Conservation (phyloP, 495 filamentous ascomycete species). For the Aspergillus conjunctus region DNA sequence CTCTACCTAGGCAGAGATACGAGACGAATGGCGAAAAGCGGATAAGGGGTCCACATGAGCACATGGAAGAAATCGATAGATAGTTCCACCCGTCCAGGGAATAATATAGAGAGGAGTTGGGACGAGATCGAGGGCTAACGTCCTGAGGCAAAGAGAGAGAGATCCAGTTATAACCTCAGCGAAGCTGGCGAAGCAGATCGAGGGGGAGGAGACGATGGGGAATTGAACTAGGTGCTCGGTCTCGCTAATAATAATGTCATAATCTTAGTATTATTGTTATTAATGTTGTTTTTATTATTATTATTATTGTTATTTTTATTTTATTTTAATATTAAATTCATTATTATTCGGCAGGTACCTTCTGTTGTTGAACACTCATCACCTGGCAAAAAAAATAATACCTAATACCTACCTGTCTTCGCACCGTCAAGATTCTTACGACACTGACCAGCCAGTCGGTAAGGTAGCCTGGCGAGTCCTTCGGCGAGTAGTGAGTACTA, state of each 20-base stretch:
- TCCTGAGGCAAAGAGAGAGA: background rate
- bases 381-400: background rate
- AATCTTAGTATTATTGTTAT: background rate
- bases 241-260: background rate
- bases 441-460: constrained; percentile 1
- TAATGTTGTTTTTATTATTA: background rate
- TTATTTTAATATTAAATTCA: background rate
- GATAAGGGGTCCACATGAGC: constrained; percentile 11
- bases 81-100: background rate
- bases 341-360: background rate
- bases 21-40: constrained; percentile 3
- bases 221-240: background rate
- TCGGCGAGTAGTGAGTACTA: too few species aligned
- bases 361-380: background rate
- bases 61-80: constrained; percentile 5
- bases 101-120: background rate
- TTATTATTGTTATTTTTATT: background rate
- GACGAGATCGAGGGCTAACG: background rate
- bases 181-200: background rate
- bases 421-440: too few species aligned
- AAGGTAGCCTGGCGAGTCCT: background rate
- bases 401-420: too few species aligned
- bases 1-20: constrained; percentile 13
- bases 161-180: background rate
- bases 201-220: background rate